Evolutionary conservation across 1,139 yeast genomes (phyloP).

Genomic region (Saccharomycopsis hybrid): DNA sequence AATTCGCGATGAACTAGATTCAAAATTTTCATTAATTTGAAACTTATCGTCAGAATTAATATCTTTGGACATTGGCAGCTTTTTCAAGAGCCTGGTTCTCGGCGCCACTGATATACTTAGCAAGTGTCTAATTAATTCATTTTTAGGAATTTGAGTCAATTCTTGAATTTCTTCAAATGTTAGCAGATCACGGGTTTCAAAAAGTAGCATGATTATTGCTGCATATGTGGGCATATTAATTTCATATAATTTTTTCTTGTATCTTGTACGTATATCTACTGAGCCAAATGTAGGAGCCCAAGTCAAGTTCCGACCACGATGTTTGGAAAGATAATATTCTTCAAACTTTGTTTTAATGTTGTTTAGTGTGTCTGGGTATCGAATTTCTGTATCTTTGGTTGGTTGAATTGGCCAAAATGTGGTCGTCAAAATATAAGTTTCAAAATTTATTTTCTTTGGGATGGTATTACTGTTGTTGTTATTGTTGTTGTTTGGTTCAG

Average conservation of each 20-base stretch:
- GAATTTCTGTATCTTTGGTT: constrained; percentile 45
- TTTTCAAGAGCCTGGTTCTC: constrained; percentile 62
- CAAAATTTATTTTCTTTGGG: constrained; percentile 32
- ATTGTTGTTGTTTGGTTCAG: constrained; percentile 22
- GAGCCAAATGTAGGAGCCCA: constrained; percentile 88
- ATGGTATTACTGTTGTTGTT: too few relatives aligned
- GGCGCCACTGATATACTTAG: constrained; percentile 87
- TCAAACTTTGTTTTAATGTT: constrained; percentile 38
- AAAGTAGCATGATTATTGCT: constrained; percentile 67
- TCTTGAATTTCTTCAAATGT: constrained; percentile 58
- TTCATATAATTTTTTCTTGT: constrained; percentile 66
- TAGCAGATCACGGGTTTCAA: constrained; percentile 48
- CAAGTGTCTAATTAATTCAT: constrained; percentile 68
- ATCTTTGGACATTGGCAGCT: constrained; percentile 70
- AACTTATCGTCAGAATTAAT: constrained; percentile 61
- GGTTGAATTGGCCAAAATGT: constrained; percentile 61
- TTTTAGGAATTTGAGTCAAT: constrained; percentile 64
- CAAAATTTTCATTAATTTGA: constrained; percentile 62
- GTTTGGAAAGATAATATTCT: constrained; percentile 50
- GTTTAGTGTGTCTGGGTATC: constrained; percentile 46
- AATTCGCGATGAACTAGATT: constrained; percentile 63
- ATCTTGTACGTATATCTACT: constrained; percentile 65
- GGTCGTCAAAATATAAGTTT: constrained; percentile 50
- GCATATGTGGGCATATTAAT: constrained; percentile 78
- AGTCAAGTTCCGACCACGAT: constrained; percentile 64